Evolutionary conservation across 106 monocot genomes (phyloP).

Genomic region (Acanthochlamys bracteata): DNA sequence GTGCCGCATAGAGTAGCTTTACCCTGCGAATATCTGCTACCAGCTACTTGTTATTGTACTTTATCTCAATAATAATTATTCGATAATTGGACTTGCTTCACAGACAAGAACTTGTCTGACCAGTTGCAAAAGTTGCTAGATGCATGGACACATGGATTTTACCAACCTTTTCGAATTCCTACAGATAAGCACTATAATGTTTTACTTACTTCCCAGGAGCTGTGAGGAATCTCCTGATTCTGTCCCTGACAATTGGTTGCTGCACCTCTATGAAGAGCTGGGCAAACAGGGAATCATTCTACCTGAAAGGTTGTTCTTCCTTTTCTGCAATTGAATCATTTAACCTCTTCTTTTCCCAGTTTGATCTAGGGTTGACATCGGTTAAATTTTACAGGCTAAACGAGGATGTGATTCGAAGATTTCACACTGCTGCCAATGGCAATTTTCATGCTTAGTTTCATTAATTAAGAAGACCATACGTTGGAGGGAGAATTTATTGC

Average conservation of each 20-base stretch:
- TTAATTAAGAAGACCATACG: constrained; percentile 76
- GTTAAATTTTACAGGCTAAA: constrained; percentile 44
- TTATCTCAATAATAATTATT: too few relatives aligned
- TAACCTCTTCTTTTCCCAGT: not conserved
- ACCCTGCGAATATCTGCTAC: too few relatives aligned
- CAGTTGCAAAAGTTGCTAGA: too few relatives aligned
- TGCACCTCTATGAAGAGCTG: constrained; percentile 35
- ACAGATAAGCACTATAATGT: not conserved
- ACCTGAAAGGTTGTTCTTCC: constrained; percentile 48
- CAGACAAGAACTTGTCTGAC: too few relatives aligned
- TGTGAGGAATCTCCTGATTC: constrained; percentile 19
- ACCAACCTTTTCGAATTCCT: not conserved
- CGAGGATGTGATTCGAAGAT: constrained; percentile 72
- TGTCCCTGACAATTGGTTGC: constrained; percentile 40
- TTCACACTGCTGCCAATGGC: constrained; percentile 61
- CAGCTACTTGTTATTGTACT: too few relatives aligned
- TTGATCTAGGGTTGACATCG: not conserved
- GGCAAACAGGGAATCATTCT: constrained; percentile 50
- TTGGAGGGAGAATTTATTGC: constrained; percentile 81
- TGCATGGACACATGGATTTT: too few relatives aligned
- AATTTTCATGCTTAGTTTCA: constrained; percentile 49
- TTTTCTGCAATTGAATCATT: not conserved
- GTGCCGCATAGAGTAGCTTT: too few relatives aligned
- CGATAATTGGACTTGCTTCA: too few relatives aligned
- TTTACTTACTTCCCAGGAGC: constrained; percentile 21